phyloP scores from a whole-genome alignment of 495 filamentous ascomycete species.

The Hypoxylon intermedium region DNA sequence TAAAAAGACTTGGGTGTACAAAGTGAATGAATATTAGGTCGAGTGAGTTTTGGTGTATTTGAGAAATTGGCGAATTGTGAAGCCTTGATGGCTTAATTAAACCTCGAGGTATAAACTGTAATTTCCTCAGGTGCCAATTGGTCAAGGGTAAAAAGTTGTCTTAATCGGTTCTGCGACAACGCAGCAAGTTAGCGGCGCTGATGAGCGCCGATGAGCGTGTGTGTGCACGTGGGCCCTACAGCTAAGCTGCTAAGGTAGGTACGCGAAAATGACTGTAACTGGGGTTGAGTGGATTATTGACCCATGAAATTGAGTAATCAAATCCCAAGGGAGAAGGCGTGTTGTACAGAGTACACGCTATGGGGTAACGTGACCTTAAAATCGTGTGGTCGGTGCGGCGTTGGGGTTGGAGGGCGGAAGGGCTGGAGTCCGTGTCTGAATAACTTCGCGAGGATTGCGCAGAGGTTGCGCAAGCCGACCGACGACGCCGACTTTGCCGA shows the following conservation, averaged over 20 bases:
- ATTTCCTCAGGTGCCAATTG: background rate
- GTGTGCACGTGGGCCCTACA: slow-evolving; percentile 19
- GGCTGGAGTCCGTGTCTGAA: slow-evolving; percentile 46
- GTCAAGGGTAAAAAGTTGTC: background rate
- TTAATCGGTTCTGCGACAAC: no score
- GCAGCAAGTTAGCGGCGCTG: background rate
- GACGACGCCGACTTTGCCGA: slow-evolving; percentile 12
- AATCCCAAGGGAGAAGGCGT: slow-evolving; percentile 12
- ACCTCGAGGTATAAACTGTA: no score
- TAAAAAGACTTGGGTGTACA: background rate
- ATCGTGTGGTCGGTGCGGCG: slow-evolving; percentile 44
- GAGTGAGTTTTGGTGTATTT: no score
- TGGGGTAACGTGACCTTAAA: slow-evolving; percentile 49
- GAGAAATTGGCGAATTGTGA: no score
- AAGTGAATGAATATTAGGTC: no score
- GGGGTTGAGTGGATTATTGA: slow-evolving; percentile 11
- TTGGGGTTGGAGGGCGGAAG: no score
- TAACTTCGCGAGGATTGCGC: slow-evolving; percentile 50
- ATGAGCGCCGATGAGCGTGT: background rate
- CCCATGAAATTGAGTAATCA: slow-evolving; percentile 4
- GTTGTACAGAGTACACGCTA: slow-evolving; percentile 34
- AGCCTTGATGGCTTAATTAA: no score
- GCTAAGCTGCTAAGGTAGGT: slow-evolving; percentile 23
- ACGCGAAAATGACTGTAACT: slow-evolving; percentile 17
- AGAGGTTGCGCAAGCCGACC: slow-evolving; percentile 27